Base-by-base conservation (phyloP, 345 rosid species). In the Aquilaria yunnanensis region DNA sequence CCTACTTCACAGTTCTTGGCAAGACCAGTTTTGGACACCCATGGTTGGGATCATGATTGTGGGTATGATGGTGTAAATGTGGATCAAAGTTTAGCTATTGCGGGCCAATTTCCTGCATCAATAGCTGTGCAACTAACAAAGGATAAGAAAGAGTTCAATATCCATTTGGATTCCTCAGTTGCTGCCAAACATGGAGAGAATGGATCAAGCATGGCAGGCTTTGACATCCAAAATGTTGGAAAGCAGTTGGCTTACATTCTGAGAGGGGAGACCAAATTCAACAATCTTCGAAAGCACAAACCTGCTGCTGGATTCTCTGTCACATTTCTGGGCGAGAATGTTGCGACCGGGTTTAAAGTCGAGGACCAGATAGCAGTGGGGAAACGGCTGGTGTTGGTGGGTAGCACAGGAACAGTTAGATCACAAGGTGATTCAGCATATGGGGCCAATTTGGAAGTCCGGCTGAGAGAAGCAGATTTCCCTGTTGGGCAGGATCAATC, bases 21-120 rank as follows among this genome's bases (percentile, higher is more conserved):
- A 12, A 81, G 97, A 88, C 96, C 98, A 10, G 95, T 93, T 33
- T 70, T 90, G 67, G 97, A 93, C 76, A 80, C 90, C 59, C 94
- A 93, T 69, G 92, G 97, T 51, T 93, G 98, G 98, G 98, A 93
- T 77, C 97, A 93, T 83, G 98, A 93, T 70, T 88, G 92, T 72
- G 97, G 98, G 32, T 90, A 93, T 67, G 98, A 93, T 43, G 98
- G 98, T 9, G 94, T 90, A 52, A 93, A 88, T 57, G 68, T 92
- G 1, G 98, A 90, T 58, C 80, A 88, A 14, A 79, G 86, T 67
- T 69, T 90, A 64, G 90, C 90, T 51, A 47, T 93, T 55, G 80
- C 67, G 45, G 81, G 71, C 59, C 85, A 50, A 53, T 90, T 85
- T 77, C 98, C 98, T 12, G 87, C 83, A 5, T 79, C 96, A 9